A percentile compares a stretch with the other conserved stretches of the same genome.
phyloP scores from a whole-genome alignment of 1,284 basidiomycete species.

The Sporisorium sorghi region DNA sequence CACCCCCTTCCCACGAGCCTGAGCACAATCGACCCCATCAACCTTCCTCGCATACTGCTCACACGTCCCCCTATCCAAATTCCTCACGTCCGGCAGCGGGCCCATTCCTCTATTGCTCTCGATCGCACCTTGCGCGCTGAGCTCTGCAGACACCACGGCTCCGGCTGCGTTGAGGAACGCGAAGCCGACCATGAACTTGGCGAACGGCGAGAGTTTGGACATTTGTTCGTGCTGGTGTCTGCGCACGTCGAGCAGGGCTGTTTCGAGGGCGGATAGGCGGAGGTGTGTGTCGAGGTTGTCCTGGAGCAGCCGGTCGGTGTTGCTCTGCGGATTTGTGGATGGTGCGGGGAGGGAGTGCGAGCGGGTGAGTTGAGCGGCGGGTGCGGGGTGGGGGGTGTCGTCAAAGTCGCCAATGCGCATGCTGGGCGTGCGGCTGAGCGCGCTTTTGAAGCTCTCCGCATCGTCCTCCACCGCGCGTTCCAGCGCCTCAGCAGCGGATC shows the following conservation, averaged over 20 bases:
- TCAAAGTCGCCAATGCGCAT: constrained; percentile 8
- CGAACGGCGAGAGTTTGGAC: background rate
- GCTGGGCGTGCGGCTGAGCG: constrained; percentile 8
- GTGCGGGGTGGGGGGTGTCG: background rate
- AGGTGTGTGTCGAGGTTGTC: constrained; percentile 2
- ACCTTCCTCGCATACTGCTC: background rate
- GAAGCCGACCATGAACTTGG: constrained; percentile 10
- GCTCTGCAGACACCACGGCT: constrained; percentile 1
- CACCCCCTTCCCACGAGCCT: constrained; percentile 2
- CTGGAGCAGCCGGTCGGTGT: background rate
- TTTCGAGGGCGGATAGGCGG: constrained; percentile 6
- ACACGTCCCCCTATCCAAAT: constrained; percentile 10
- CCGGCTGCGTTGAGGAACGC: constrained; percentile 5
- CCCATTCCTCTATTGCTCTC: background rate
- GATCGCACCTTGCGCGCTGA: constrained; percentile 15
- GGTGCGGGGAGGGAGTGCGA: background rate
- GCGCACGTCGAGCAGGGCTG: constrained; percentile 7
- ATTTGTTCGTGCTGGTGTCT: constrained; percentile 13
- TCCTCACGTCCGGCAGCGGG: constrained; percentile 8
- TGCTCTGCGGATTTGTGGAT: background rate
- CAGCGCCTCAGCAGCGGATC: background rate
- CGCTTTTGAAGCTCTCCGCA: constrained; percentile 8
- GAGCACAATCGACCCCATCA: constrained; percentile 3
- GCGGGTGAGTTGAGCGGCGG: background rate
- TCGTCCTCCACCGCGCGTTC: constrained; percentile 1